These are phyloP conservation scores for Glycine soja DNA, from an alignment of 306 rosid genomes.

Conservation along the genomic window DNA sequence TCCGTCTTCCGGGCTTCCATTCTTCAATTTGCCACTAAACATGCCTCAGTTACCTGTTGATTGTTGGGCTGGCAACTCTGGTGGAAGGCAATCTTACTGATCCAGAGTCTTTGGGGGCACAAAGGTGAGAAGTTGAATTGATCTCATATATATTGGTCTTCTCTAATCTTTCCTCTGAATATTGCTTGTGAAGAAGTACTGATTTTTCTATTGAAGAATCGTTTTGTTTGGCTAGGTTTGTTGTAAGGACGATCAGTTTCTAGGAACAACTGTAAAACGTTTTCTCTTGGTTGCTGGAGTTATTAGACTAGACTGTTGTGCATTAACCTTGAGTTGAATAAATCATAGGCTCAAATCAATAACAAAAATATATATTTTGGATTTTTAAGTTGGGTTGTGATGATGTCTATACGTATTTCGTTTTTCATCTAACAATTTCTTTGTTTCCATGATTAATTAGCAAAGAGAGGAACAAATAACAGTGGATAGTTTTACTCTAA, in stretches of 20 bases:
- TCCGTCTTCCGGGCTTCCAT: conserved; percentile 77
- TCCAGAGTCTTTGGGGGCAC: conserved; percentile 34
- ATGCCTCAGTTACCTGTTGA: conserved; percentile 79
- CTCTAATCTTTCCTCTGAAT: conserved; percentile 38
- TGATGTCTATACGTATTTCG: conserved; percentile 9
- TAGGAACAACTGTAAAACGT: conserved; percentile 53
- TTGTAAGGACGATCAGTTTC: conserved; percentile 42
- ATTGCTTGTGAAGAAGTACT: conserved; percentile 37
- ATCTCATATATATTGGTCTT: conserved; percentile 36
- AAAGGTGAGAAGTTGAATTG: conserved; percentile 61
- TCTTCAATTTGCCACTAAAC: conserved; percentile 80
- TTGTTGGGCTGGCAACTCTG: conserved; percentile 78
- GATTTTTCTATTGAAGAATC: conserved; percentile 34
- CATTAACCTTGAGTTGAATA: conserved; percentile 50
- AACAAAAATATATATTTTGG: conserved; percentile 11
- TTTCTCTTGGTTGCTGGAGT: conserved; percentile 44
- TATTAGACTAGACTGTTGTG: conserved; percentile 48
- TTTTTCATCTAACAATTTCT: not conserved
- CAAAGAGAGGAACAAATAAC: conserved; percentile 14
- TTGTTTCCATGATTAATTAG: conserved; percentile 35
- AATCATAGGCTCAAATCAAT: conserved; percentile 29
- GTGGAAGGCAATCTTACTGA: conserved; percentile 70
- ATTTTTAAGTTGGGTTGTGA: conserved; percentile 16
- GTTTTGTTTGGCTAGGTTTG: conserved; percentile 47
- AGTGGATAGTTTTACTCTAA: conserved; percentile 14